Conservation (phyloP, 805 yeast genomes). For the Starmerella sp. region DNA sequence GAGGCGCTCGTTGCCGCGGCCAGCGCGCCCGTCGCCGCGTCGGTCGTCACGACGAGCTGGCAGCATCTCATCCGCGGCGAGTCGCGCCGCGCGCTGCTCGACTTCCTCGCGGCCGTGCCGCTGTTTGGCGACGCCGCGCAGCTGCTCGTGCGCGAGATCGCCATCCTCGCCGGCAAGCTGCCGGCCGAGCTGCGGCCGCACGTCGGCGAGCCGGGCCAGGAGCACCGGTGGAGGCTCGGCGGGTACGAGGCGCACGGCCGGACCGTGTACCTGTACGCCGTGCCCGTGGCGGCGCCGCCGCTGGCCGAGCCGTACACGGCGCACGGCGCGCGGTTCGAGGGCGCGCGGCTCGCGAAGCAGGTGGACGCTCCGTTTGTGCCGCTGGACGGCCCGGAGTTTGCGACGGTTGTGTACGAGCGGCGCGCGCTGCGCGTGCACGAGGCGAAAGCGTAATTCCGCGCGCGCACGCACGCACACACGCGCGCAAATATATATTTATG, state of each 20-base stretch:
- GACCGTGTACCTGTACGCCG: background rate
- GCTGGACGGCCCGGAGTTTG: background rate
- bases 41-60: conserved; percentile 9
- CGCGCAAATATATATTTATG: no score
- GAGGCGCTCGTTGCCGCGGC: conserved; percentile 6
- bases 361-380: background rate
- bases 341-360: conserved; percentile 2
- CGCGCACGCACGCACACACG: no score
- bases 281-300: background rate
- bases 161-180: conserved; percentile 8
- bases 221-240: background rate
- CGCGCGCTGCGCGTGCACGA: conserved; percentile 9
- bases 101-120: background rate
- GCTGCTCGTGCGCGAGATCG: background rate
- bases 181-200: conserved; percentile 3
- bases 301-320: background rate
- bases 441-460: background rate
- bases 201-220: conserved; percentile 2
- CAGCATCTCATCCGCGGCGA: background rate
- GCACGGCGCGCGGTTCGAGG: background rate
- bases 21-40: background rate
- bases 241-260: conserved; percentile 9
- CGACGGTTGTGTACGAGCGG: conserved; percentile 6
- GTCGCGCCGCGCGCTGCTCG: conserved; percentile 4
- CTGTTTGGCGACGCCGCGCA: background rate